phyloP scores from a whole-genome alignment of 257 asterid species.

The Avicennia marina region DNA sequence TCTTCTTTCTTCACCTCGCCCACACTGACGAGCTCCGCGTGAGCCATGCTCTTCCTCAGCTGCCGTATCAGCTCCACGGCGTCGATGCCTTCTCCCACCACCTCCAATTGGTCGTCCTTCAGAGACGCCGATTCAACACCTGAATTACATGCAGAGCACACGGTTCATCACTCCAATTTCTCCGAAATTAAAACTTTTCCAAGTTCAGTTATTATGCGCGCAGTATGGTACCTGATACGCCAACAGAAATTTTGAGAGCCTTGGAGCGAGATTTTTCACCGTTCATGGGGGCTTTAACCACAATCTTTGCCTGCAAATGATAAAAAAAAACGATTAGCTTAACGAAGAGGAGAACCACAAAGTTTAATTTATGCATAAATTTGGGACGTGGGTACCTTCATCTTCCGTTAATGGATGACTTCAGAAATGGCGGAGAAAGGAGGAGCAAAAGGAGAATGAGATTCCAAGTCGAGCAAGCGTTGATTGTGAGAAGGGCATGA shows the following conservation, averaged over 20 bases:
- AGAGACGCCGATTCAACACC: slow-evolving; percentile 47
- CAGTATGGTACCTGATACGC: slow-evolving; percentile 25
- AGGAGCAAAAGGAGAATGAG: too few species aligned
- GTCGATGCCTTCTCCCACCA: slow-evolving; percentile 57
- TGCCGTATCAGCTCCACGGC: slow-evolving; percentile 35
- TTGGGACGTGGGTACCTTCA: too few species aligned
- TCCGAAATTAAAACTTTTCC: neutral
- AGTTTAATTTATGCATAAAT: too few species aligned
- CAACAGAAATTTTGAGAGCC: slow-evolving; percentile 35
- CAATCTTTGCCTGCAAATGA: slow-evolving; percentile 48
- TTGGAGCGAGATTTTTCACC: slow-evolving; percentile 38
- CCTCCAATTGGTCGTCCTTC: slow-evolving; percentile 41
- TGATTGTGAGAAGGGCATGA: too few species aligned
- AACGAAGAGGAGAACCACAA: too few species aligned
- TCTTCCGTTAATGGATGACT: too few species aligned
- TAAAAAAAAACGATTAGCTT: neutral
- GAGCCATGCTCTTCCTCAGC: slow-evolving; percentile 50
- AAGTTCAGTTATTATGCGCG: neutral
- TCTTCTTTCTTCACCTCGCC: slow-evolving; percentile 28
- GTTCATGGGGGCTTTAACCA: slow-evolving; percentile 38
- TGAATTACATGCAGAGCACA: neutral
- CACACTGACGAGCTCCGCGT: slow-evolving; percentile 43
- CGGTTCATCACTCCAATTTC: too few species aligned
- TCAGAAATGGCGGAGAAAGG: too few species aligned
- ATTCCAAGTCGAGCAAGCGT: too few species aligned